Base-by-base conservation (phyloP, 2,329 filamentous ascomycete genomes). In the Trichoderma polysporum region DNA sequence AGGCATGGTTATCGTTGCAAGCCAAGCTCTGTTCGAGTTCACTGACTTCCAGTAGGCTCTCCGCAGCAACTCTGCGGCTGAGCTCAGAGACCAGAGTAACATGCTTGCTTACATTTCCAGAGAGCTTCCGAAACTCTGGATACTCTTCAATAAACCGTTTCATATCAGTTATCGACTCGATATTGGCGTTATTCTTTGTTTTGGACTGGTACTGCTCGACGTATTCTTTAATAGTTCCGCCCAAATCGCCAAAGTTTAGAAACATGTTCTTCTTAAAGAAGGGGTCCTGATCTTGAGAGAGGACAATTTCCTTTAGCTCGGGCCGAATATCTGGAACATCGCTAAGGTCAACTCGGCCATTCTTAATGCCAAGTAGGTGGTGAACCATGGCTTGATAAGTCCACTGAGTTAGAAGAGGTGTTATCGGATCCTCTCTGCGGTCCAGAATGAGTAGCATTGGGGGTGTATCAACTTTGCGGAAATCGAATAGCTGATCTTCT, bases 341-440 rank as follows among this genome's bases (percentile, higher is more conserved):
- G 69, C 90, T 91, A 37, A 99, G 83, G 75, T 97, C 91, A 0
- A 99, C 95, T 59, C 94, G 87, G n/a, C 95, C 95, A 76, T 98
- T 98, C 67, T 91, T 88, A 71, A 99, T 97, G 5, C 95, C 95
- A 13, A 99, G 84, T 2, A 98, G 82, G 75, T 99, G 95, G 76
- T 99, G 95, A 0, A 99, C 95, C 94, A 99, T 99, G n/a, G 95
- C 95, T 79, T 99, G 95, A 75, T 99, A 99, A 29, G 95, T 99
- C 95, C 95, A 99, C 77, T 99, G 95, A 2, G 93, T 97, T 57
- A 99, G 85, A 12, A 99, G 82, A 0, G 95, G 95, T 3, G 95
- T 99, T 59, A 98, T 91, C 0, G 95, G 94, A 74, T 99, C 95
- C 75, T 97, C 94, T 77, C 95, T 88, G 49, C 95, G 88, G 79